phyloP scores from a whole-genome alignment of 768 basidiomycete genomes.

The Sporobolomyces roseus region DNA sequence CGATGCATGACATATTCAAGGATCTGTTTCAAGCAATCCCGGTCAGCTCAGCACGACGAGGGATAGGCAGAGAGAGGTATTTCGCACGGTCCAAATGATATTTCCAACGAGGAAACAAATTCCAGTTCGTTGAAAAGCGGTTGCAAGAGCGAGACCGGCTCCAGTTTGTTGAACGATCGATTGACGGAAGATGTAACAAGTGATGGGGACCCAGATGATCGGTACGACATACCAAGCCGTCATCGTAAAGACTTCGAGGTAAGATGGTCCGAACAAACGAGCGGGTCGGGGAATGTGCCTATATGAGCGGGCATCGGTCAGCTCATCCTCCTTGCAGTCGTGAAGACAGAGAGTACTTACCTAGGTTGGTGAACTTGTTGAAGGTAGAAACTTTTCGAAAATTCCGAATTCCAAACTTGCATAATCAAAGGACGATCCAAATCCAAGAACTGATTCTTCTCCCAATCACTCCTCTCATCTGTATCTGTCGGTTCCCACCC shows the following conservation, averaged over 20 bases:
- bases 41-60: not conserved
- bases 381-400: conserved; percentile 91
- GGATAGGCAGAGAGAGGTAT: not conserved
- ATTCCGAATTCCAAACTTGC: conserved; percentile 85
- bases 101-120: conserved; percentile 78
- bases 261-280: conserved; percentile 73
- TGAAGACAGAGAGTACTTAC: conserved; percentile 55
- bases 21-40: conserved; percentile 10
- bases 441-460: conserved; percentile 87
- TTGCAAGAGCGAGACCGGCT: conserved; percentile 1
- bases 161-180: conserved; percentile 75
- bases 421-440: conserved; percentile 68
- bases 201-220: conserved; percentile 82
- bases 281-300: conserved; percentile 52
- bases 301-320: no score
- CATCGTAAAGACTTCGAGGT: conserved; percentile 79
- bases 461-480: conserved; percentile 71
- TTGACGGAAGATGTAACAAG: conserved; percentile 70
- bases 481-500: conserved; percentile 91
- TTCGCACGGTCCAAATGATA: conserved; percentile 75
- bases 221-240: conserved; percentile 95
- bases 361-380: conserved; percentile 96
- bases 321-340: no score
- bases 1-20: conserved; percentile 84
- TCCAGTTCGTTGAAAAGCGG: conserved; percentile 54